A percentile compares a stretch with the other conserved stretches of the same genome.
Conservation (phyloP, 495 filamentous ascomycete genomes). For the Aspergillus hancockii region DNA sequence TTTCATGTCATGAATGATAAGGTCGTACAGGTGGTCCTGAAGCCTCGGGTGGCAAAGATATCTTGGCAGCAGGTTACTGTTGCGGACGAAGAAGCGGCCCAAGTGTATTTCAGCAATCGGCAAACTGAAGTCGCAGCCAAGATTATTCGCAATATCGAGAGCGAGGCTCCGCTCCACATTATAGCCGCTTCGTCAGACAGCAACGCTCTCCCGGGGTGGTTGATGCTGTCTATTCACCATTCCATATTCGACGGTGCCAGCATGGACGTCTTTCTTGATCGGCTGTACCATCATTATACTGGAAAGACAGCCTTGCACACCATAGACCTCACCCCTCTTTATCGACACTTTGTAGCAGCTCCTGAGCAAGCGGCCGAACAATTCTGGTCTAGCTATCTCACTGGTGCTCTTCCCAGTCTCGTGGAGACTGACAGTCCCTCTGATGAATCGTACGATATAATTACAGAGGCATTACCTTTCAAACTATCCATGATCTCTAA, state of each 20-base stretch:
- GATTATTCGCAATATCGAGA: slow-evolving; percentile 19
- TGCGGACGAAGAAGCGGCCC: slow-evolving; percentile 9
- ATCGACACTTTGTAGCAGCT: slow-evolving; percentile 5
- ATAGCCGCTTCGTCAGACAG: slow-evolving; percentile 9
- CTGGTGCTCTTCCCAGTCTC: background rate
- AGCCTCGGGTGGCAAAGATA: slow-evolving; percentile 12
- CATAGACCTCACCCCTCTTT: slow-evolving; percentile 5
- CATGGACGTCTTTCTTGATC: slow-evolving; percentile 16
- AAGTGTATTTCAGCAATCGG: slow-evolving; percentile 3
- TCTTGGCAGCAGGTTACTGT: slow-evolving; percentile 18
- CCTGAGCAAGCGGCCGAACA: slow-evolving; percentile 5
- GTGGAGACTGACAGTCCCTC: background rate
- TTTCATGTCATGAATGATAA: slow-evolving; percentile 53
- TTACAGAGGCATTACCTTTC: slow-evolving; percentile 1
- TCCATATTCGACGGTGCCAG: slow-evolving; percentile 70
- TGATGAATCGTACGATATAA: slow-evolving; percentile 2
- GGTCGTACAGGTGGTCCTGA: slow-evolving; percentile 63
- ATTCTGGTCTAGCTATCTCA: slow-evolving; percentile 6
- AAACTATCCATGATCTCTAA: slow-evolving; percentile 12
- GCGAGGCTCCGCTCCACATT: background rate
- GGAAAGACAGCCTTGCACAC: background rate
- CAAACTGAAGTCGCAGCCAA: slow-evolving; percentile 17
- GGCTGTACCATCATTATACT: slow-evolving; percentile 16
- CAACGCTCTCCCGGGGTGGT: slow-evolving; percentile 4
- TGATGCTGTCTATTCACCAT: slow-evolving; percentile 46